Conservation (phyloP, 208 protist species). For the Phytomonas sp. region DNA sequence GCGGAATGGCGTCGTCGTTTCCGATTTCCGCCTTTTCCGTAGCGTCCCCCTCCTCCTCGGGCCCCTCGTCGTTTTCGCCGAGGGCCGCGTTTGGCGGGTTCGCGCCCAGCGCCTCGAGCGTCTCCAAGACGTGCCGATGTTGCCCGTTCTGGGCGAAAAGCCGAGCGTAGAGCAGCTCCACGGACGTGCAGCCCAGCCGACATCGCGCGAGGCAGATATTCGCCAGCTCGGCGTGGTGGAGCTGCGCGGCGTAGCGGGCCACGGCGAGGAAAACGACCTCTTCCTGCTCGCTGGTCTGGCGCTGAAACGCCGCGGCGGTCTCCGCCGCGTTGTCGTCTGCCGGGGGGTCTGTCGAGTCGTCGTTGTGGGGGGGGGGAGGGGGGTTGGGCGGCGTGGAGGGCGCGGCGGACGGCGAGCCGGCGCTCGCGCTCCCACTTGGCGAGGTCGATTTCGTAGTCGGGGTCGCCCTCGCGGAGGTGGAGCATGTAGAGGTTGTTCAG, state of each 20-base stretch:
- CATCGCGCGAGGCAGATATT: slow-evolving; percentile 64
- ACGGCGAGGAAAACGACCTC: slow-evolving; percentile 29
- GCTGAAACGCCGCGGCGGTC: not conserved
- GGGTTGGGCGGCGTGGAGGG: slow-evolving; percentile 17
- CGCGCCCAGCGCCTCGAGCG: slow-evolving; percentile 23
- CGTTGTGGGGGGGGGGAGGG: not conserved
- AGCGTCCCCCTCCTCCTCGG: not conserved
- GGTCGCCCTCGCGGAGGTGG: slow-evolving; percentile 31
- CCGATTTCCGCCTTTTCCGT: not conserved
- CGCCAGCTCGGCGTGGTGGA: slow-evolving; percentile 65
- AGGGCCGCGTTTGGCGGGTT: not conserved
- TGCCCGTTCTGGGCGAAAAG: slow-evolving; percentile 70
- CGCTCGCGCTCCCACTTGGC: slow-evolving; percentile 53
- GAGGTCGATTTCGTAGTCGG: slow-evolving; percentile 24
- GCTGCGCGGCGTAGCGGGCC: slow-evolving; percentile 41
- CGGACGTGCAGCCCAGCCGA: slow-evolving; percentile 17
- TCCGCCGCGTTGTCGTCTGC: not conserved
- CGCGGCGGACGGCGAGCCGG: slow-evolving; percentile 39
- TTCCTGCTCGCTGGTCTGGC: slow-evolving; percentile 8
- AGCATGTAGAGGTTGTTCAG: slow-evolving; percentile 55
- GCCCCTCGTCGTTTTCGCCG: not conserved
- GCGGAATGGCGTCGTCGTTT: not conserved
- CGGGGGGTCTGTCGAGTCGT: not conserved
- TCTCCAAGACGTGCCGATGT: slow-evolving; percentile 46
- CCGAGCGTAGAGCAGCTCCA: slow-evolving; percentile 65